Percentiles rank a stretch among this genome's conserved stretches.
Conservation (phyloP, 352 stramenopile species). For the Phytophthora agathidicida region DNA sequence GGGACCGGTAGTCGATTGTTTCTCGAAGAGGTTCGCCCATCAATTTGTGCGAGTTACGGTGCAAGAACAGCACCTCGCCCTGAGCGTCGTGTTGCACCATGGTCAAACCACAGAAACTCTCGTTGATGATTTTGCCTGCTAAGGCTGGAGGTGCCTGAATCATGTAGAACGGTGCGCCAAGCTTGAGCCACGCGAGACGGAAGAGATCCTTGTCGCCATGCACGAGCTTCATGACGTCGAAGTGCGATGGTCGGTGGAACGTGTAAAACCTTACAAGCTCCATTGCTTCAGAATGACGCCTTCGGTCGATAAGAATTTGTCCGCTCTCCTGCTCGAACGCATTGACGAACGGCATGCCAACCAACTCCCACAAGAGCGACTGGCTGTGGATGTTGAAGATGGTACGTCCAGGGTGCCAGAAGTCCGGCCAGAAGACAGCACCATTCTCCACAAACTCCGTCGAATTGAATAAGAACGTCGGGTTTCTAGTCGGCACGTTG, state of each 20-base stretch:
- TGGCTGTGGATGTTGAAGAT: constrained; percentile 73
- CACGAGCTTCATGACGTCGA: constrained; percentile 46
- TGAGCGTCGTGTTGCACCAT: constrained; percentile 60
- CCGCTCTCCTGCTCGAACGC: constrained; percentile 82
- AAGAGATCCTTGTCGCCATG: constrained; percentile 73
- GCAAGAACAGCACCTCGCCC: constrained; percentile 53
- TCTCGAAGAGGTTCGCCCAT: constrained; percentile 35
- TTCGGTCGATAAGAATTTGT: constrained; percentile 60
- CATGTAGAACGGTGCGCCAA: constrained; percentile 53
- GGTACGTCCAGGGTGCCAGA: constrained; percentile 58
- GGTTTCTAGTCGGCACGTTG: constrained; percentile 52
- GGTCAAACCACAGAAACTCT: constrained; percentile 57
- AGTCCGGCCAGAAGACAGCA: constrained; percentile 76
- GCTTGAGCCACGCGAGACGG: constrained; percentile 64
- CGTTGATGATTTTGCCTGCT: constrained; percentile 46
- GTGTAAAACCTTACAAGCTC: constrained; percentile 54
- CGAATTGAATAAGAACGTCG: constrained; percentile 54
- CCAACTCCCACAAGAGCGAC: constrained; percentile 61
- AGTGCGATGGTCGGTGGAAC: constrained; percentile 35
- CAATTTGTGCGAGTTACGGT: constrained; percentile 62
- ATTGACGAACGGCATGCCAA: constrained; percentile 53
- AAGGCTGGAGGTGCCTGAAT: constrained; percentile 41
- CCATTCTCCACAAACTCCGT: constrained; percentile 45
- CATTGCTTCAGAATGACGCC: constrained; percentile 36
- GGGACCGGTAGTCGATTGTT: constrained; percentile 25